Evolutionary conservation across 495 filamentous ascomycete genomes (phyloP).

Genomic region (Aspergillus incahuasiensis): DNA sequence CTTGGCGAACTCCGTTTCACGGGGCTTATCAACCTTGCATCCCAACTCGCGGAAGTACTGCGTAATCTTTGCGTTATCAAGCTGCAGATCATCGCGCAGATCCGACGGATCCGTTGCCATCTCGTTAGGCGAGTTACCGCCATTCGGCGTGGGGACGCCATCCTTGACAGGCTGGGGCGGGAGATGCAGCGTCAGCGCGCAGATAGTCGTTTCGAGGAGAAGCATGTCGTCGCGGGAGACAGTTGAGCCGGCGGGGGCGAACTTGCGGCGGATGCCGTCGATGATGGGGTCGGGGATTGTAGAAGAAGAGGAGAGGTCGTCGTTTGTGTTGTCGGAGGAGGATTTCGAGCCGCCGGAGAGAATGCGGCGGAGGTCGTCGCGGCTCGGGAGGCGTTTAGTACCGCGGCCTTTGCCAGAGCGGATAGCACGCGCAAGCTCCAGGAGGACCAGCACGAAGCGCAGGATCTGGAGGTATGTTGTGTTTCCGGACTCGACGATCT

Average conservation of each 20-base stretch:
- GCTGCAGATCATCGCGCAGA: conserved; percentile 69
- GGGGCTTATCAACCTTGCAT: conserved; percentile 46
- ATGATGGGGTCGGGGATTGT: conserved; percentile 57
- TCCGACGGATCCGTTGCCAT: conserved; percentile 72
- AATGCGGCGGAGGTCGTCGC: conserved; percentile 37
- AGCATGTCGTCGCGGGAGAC: conserved; percentile 61
- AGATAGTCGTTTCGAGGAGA: conserved; percentile 63
- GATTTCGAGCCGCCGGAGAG: conserved; percentile 28
- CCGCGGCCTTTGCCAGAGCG: conserved; percentile 30
- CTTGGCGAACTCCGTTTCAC: conserved; percentile 39
- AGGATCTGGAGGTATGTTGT: conserved; percentile 52
- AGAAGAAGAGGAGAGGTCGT: conserved; percentile 10
- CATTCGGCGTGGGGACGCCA: conserved; percentile 41
- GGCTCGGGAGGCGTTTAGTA: conserved; percentile 38
- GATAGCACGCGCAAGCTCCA: conserved; percentile 58
- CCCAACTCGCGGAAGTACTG: conserved; percentile 82
- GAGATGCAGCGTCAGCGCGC: conserved; percentile 56
- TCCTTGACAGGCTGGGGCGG: conserved; percentile 36
- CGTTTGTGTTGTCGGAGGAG: conserved; percentile 20
- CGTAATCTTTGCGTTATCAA: conserved; percentile 58
- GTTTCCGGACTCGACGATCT: conserved; percentile 54
- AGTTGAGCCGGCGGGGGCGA: conserved; percentile 51
- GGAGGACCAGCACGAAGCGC: conserved; percentile 54
- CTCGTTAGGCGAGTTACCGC: conserved; percentile 61
- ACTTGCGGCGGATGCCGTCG: conserved; percentile 63